These are phyloP conservation scores for Schoenoplectus tabernaemontani DNA, from an alignment of 202 grass and related monocot genomes.

Conservation along the genomic window DNA sequence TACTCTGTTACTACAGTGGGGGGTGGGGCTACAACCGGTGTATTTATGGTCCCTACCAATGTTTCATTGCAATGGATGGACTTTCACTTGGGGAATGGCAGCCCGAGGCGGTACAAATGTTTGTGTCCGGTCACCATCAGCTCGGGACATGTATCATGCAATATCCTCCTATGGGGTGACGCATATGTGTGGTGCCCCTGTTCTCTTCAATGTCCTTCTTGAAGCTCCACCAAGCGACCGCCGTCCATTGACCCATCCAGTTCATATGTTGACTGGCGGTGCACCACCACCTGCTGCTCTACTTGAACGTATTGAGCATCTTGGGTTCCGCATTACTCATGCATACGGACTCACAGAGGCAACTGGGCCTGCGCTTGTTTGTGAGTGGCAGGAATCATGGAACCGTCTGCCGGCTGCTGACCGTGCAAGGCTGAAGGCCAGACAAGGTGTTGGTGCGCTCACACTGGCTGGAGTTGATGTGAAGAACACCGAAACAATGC, in stretches of 20 bases:
- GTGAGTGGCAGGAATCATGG: constrained; percentile 53
- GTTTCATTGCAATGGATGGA: constrained; percentile 83
- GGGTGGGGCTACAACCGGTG: constrained; percentile 37
- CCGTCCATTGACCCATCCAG: background rate
- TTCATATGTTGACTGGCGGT: constrained; percentile 49
- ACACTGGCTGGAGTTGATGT: constrained; percentile 44
- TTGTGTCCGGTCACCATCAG: constrained; percentile 30
- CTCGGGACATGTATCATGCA: constrained; percentile 36
- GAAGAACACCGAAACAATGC: constrained; percentile 37
- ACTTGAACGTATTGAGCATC: constrained; percentile 31
- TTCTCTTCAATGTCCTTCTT: constrained; percentile 47
- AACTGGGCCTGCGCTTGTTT: constrained; percentile 48
- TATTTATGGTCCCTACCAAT: constrained; percentile 70
- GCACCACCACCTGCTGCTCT: constrained; percentile 41
- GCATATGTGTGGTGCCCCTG: constrained; percentile 60
- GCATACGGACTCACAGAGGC: constrained; percentile 66
- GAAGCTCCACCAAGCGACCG: constrained; percentile 8
- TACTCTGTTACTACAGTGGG: constrained; percentile 56
- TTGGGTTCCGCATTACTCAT: constrained; percentile 50
- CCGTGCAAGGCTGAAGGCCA: constrained; percentile 34
- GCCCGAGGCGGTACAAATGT: constrained; percentile 52
- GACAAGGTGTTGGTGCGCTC: constrained; percentile 51
- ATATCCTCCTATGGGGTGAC: constrained; percentile 38
- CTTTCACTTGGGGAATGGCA: constrained; percentile 64
- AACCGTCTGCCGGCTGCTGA: constrained; percentile 18